phyloP scores from a whole-genome alignment of 2,329 filamentous ascomycete species.

The Ceratocystis papillata region DNA sequence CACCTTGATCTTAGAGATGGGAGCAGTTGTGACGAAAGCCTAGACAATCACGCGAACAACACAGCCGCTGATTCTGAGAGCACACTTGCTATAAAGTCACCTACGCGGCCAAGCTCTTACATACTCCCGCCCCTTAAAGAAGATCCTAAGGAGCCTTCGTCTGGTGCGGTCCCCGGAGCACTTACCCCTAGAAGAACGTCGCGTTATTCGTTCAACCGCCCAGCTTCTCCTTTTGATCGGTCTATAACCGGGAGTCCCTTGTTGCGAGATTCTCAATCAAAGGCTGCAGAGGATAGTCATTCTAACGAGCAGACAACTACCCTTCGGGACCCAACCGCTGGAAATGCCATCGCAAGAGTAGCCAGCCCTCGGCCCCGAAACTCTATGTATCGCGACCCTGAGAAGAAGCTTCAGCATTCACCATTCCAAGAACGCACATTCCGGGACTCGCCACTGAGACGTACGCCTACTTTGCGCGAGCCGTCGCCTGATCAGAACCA shows the following conservation, averaged over 20 bases:
- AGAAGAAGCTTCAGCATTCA: slow-evolving; percentile 27
- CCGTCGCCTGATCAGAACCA: slow-evolving; percentile 32
- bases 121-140: slow-evolving; percentile 7
- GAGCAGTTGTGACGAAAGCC: slow-evolving; percentile 14
- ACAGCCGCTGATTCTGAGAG: background rate
- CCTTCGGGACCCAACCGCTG: slow-evolving; percentile 20
- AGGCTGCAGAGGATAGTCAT: slow-evolving; percentile 32
- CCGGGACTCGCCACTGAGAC: slow-evolving; percentile 30
- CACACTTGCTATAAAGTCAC: background rate
- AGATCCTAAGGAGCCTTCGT: slow-evolving; percentile 5
- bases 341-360: slow-evolving; percentile 25
- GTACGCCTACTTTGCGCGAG: slow-evolving; percentile 35
- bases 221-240: slow-evolving; percentile 10
- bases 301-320: slow-evolving; percentile 43
- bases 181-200: slow-evolving; percentile 7
- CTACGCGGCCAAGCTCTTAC: background rate
- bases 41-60: background rate
- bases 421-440: slow-evolving; percentile 27
- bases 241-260: background rate
- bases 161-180: background rate
- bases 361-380: slow-evolving; percentile 18
- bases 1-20: slow-evolving; percentile 13
- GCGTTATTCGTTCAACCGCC: slow-evolving; percentile 4
- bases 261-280: slow-evolving; percentile 28
- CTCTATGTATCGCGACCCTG: slow-evolving; percentile 24